Evolutionary conservation across 2,329 filamentous ascomycete species (phyloP), one percentile per base, ranked within the genome.

Genomic region (Aspergillus luchuensis): DNA sequence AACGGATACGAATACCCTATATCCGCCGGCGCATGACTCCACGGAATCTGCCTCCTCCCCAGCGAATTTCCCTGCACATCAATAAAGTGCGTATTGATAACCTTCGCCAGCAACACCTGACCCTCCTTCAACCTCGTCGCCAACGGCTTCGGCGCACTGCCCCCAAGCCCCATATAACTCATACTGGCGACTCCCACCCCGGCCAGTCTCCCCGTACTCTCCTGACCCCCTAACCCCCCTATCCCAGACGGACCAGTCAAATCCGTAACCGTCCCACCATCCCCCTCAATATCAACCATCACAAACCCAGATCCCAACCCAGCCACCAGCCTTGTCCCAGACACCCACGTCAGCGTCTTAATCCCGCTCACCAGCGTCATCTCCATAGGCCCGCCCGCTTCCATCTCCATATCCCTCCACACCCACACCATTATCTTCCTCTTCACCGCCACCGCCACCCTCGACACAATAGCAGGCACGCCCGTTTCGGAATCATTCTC

Each of bases 1-100:
- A 97, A 99, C 0, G 95, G 95, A 74, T 99, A 99, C 21, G 93
- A 97, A 75, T 97, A 99, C 21, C 94, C 95, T 61, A 99, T 89
- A 58, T 89, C 89, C 69, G 97, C 93, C 1, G 95, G 96, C 1
- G 94, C 91, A 36, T 86, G 82, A 45, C 88, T 86, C 95, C 95
- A 99, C 1, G 92, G 92, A n/a, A 99, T 88, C 73, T 98, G 93
- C 58, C 90, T 84, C 76, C 91, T 91, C 48, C 93, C 89, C 36
- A 96, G 74, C 0, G 92, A 85, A 67, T 92, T 93, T 4, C 93
- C 95, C 30, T 92, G 84, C 10, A 89, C 86, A 60, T 95, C 89
- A 66, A 97, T 90, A 74, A 99, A 99, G 56, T 97, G 80, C 1
- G 93, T 96, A 74, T 97, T 96, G 70, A 97, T 92, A 69, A 99